A percentile compares a stretch with the other conserved stretches of the same genome.
Evolutionary conservation across 208 protist genomes (phyloP).

Genomic region (Trypanosoma caninum): DNA sequence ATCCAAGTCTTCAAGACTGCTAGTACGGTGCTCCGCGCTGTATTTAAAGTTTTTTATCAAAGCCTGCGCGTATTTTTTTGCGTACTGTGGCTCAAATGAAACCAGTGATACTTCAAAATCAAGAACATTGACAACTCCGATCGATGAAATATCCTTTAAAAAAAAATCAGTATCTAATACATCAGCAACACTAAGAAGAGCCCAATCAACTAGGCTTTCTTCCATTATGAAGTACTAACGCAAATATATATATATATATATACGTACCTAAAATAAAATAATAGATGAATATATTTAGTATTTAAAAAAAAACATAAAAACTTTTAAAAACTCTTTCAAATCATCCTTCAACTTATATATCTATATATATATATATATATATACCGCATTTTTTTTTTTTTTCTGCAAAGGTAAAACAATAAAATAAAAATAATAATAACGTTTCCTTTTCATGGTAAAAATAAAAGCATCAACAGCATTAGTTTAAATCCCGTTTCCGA

Average conservation of each 20-base stretch:
- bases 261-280: no score
- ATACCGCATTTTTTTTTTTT: no score
- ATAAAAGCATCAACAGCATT: neutral
- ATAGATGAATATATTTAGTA: neutral
- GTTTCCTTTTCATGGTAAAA: slow-evolving; percentile 3
- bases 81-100: slow-evolving; percentile 25
- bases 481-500: neutral
- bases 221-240: slow-evolving; percentile 22
- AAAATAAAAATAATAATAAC: slow-evolving; percentile 16
- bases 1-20: slow-evolving; percentile 39
- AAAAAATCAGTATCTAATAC: slow-evolving; percentile 33
- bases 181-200: slow-evolving; percentile 71
- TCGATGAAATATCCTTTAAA: slow-evolving; percentile 14
- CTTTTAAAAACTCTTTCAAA: no score
- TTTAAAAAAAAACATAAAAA: neutral
- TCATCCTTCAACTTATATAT: slow-evolving; percentile 20
- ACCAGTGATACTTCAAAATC: slow-evolving; percentile 33
- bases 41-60: slow-evolving; percentile 28
- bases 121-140: slow-evolving; percentile 11
- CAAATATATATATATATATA: neutral
- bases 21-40: slow-evolving; percentile 18
- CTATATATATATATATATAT: slow-evolving; percentile 2
- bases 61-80: slow-evolving; percentile 13
- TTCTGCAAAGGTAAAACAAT: slow-evolving; percentile 1
- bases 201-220: no score